Conservation (phyloP, 306 rosid genomes). For the Benincasa hispida region DNA sequence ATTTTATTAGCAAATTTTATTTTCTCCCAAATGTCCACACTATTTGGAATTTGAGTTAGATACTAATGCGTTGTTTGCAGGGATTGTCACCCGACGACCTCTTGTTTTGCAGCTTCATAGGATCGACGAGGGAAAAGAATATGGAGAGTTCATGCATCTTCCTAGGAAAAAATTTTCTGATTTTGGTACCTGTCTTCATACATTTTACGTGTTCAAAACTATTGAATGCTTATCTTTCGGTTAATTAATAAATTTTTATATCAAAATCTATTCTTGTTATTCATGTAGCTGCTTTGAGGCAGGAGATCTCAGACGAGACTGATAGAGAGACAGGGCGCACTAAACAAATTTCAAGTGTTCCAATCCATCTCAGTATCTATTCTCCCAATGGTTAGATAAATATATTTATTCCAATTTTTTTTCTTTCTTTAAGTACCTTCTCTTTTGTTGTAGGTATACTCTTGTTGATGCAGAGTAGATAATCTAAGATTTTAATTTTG, state of each 20-base stretch:
- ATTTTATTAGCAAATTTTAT: not conserved
- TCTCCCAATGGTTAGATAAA: slow-evolving; percentile 26
- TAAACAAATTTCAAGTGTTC: slow-evolving; percentile 26
- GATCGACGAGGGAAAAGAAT: slow-evolving; percentile 63
- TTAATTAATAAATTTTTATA: not conserved
- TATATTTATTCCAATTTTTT: not conserved
- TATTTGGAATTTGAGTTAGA: not conserved
- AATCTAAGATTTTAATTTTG: not conserved
- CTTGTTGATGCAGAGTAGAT: not conserved
- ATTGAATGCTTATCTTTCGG: not conserved
- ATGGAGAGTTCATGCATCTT: slow-evolving; percentile 85
- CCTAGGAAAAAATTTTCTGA: slow-evolving; percentile 67
- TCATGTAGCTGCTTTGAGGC: slow-evolving; percentile 17
- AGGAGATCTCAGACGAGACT: slow-evolving; percentile 35
- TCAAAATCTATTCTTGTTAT: not conserved
- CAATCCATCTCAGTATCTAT: slow-evolving; percentile 37
- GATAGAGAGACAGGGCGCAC: slow-evolving; percentile 31
- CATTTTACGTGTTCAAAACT: not conserved
- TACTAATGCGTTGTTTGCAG: slow-evolving; percentile 22
- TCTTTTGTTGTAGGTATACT: not conserved
- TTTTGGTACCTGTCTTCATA: slow-evolving; percentile 33
- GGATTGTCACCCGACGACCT: slow-evolving; percentile 88
- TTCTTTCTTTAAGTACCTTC: not conserved
- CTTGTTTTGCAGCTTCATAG: slow-evolving; percentile 86
- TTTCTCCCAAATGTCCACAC: not conserved